A percentile compares a stretch with the other conserved stretches of the same genome.
These are phyloP conservation scores for Tylopilus sp. DNA, from an alignment of 1,284 basidiomycete species.

Conservation along the genomic window DNA sequence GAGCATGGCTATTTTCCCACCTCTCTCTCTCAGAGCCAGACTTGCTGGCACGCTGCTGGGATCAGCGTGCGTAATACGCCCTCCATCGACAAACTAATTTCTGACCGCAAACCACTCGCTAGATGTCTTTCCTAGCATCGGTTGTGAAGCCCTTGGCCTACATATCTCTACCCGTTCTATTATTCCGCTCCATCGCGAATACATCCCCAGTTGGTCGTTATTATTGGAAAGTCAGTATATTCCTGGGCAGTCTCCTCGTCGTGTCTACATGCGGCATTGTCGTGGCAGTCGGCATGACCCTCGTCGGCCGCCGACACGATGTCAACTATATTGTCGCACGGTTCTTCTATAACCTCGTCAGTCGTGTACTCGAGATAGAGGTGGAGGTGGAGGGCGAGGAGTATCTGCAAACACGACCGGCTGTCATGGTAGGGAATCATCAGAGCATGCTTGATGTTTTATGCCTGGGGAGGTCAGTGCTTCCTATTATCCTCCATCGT, in stretches of 20 bases:
- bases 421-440: conserved; percentile 87
- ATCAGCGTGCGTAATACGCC: conserved; percentile 23
- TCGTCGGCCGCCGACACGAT: conserved; percentile 75
- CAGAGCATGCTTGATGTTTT: conserved; percentile 91
- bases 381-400: conserved; percentile 87
- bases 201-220: conserved; percentile 57
- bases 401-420: conserved; percentile 63
- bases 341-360: conserved; percentile 75
- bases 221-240: conserved; percentile 73
- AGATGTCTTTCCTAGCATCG: conserved; percentile 58
- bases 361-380: conserved; percentile 64
- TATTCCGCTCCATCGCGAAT: conserved; percentile 56
- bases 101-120: conserved; percentile 12
- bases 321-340: conserved; percentile 85
- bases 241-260: conserved; percentile 70
- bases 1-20: conserved; percentile 31
- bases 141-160: conserved; percentile 70
- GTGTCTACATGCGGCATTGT: conserved; percentile 77
- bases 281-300: conserved; percentile 65
- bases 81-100: conserved; percentile 13
- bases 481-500: conserved; percentile 2
- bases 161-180: conserved; percentile 62
- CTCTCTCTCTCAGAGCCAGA: conserved; percentile 25
- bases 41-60: conserved; percentile 20
- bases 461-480: conserved; percentile 71